Conservation (phyloP, 2,329 filamentous ascomycete genomes). For the Aureobasidium zeae region DNA sequence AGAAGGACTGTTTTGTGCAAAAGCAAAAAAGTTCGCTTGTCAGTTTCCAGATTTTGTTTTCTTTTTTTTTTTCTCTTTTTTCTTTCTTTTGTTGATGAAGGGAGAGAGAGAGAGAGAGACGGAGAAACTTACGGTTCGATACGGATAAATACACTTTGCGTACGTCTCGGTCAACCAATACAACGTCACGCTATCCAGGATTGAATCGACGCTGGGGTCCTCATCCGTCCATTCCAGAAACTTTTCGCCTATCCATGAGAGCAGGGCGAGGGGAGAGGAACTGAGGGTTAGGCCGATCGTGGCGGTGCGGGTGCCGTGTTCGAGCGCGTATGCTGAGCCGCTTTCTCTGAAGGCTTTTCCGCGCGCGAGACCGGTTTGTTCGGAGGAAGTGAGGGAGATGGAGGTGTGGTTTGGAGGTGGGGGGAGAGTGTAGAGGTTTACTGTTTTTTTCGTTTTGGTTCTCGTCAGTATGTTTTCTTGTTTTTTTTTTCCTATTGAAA, state of each 20-base stretch:
- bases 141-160: conserved; percentile 39
- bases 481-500: no score
- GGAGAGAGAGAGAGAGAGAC: not conserved
- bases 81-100: no score
- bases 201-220: conserved; percentile 31
- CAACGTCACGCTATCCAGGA: conserved; percentile 43
- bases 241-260: conserved; percentile 53
- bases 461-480: no score
- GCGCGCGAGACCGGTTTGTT: conserved; percentile 33
- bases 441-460: no score
- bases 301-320: conserved; percentile 46
- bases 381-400: conserved; percentile 24
- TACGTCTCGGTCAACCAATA: conserved; percentile 46
- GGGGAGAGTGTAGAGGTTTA: conserved; percentile 16
- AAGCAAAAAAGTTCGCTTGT: no score
- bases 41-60: no score
- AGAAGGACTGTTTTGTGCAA: not conserved
- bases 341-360: conserved; percentile 32
- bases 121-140: conserved; percentile 27
- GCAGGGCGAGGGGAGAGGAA: conserved; percentile 46
- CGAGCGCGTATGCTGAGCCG: conserved; percentile 42
- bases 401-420: conserved; percentile 22
- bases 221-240: conserved; percentile 46
- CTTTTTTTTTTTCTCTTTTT: no score
- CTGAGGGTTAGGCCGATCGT: conserved; percentile 49